Evolutionary conservation across 1,139 yeast species (phyloP), one percentile per base, ranked within the genome.

Genomic region (Sugiyamaella pinicola): DNA sequence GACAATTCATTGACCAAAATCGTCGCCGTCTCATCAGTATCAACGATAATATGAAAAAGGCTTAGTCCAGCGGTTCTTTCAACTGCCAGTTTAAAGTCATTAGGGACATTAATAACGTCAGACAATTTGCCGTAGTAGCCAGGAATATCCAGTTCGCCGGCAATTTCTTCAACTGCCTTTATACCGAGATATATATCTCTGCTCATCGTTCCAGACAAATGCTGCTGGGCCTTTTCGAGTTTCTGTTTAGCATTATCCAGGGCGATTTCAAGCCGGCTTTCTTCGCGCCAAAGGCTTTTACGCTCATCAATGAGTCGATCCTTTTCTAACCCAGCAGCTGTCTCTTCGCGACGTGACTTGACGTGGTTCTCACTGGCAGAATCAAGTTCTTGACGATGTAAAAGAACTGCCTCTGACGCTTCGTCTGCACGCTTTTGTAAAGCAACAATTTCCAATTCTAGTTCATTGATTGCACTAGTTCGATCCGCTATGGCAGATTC

Each of bases 31-130:
- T 80, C 83, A 61, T 91, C 97, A 44, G 79, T 83, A 64, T 90
- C 96, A 13, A 93, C 98, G 13, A 93, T 95, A 37, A 91, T 82
- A 67, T 93, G 90, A 65, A 90, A 91, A 47, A 93, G 72, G 2
- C 96, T 80, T 57, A 81, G 84, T 1, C 98, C 98, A 12, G 96
- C 97, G 44, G 89, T 80, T 4, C 87, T 93, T 65, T 91, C 97
- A 1, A 87, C 86, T 0, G 97, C 95, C 1, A 84, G 79, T 65
- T 86, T 85, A 66, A 89, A 91, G 62, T 87, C 88, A 52, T 87
- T 91, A 61, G 85, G 85, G 2, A 89, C 93, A 53, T 77, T 78
- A 55, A 93, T 85, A 34, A 93, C 73, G 59, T 90, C 96, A 31
- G 95, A 95, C 19, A 93, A 70, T 0, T 96, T 84, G 0, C 99